Evolutionary conservation across 768 basidiomycete genomes (phyloP).

Genomic region (Harrya chromipes): DNA sequence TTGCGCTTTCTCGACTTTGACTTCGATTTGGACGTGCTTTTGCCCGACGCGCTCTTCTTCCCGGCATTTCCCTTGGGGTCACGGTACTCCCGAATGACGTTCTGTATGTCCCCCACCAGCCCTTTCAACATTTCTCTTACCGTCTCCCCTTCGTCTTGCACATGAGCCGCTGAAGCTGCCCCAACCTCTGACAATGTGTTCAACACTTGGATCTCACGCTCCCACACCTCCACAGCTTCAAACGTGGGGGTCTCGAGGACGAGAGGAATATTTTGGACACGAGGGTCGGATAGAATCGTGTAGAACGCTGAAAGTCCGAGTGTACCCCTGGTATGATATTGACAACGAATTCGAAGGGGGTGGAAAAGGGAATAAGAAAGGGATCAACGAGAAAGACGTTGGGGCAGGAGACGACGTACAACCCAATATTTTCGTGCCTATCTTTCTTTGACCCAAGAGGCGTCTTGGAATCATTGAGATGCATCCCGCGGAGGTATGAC

Average conservation of each 20-base stretch:
- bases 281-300: constrained; percentile 64
- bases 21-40: constrained; percentile 1
- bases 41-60: background rate
- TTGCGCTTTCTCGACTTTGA: constrained; percentile 6
- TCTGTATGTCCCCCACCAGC: constrained; percentile 12
- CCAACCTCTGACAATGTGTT: constrained; percentile 38
- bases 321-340: constrained; percentile 48
- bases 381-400: background rate
- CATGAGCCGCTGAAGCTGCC: background rate
- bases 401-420: constrained; percentile 45
- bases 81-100: constrained; percentile 11
- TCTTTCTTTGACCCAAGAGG: constrained; percentile 64
- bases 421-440: constrained; percentile 80
- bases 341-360: background rate
- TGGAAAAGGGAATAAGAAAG: background rate
- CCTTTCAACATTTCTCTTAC: constrained; percentile 3
- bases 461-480: constrained; percentile 81
- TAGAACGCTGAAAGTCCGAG: constrained; percentile 62
- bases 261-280: constrained; percentile 68
- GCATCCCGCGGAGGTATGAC: constrained; percentile 75
- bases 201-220: constrained; percentile 65
- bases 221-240: constrained; percentile 67
- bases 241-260: constrained; percentile 80
- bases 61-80: constrained; percentile 5
- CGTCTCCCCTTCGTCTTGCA: background rate